These are phyloP conservation scores for Meyerozyma carpophila DNA, from an alignment of 1,139 yeast species.

Conservation along the genomic window DNA sequence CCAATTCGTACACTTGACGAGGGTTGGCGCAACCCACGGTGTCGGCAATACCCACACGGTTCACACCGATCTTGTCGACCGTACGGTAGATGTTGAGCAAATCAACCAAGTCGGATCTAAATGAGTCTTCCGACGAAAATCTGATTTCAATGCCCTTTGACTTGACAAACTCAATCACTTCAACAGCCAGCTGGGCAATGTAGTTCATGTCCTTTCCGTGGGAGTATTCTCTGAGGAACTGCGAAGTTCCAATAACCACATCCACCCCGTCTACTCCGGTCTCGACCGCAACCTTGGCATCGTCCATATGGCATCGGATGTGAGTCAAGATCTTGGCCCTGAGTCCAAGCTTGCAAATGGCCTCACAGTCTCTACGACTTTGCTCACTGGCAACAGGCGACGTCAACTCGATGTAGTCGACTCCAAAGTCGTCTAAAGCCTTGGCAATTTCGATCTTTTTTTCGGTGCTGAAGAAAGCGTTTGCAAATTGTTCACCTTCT, in stretches of 20 bases:
- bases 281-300: conserved; percentile 93
- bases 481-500: conserved; percentile 99
- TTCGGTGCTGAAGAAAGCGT: conserved; percentile 91
- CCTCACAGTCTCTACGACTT: conserved; percentile 90
- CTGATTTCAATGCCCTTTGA: conserved; percentile 95
- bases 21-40: conserved; percentile 99
- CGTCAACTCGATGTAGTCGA: conserved; percentile 93
- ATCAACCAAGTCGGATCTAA: conserved; percentile 95
- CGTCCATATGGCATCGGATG: conserved; percentile 98
- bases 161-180: conserved; percentile 96
- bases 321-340: conserved; percentile 91
- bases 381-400: conserved; percentile 98
- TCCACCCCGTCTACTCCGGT: conserved; percentile 99
- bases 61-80: conserved; percentile 95
- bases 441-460: conserved; percentile 97
- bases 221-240: conserved; percentile 87
- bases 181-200: conserved; percentile 93
- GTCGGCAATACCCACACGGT: conserved; percentile 98
- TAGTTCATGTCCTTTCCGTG: conserved; percentile 99
- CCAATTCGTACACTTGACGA: conserved; percentile 95
- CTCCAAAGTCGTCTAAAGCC: conserved; percentile 97
- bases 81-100: conserved; percentile 92
- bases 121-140: conserved; percentile 95
- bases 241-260: conserved; percentile 97
- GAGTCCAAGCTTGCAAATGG: conserved; percentile 93